Base-by-base conservation (phyloP, 1,139 yeast species). In the Candida anutae region DNA sequence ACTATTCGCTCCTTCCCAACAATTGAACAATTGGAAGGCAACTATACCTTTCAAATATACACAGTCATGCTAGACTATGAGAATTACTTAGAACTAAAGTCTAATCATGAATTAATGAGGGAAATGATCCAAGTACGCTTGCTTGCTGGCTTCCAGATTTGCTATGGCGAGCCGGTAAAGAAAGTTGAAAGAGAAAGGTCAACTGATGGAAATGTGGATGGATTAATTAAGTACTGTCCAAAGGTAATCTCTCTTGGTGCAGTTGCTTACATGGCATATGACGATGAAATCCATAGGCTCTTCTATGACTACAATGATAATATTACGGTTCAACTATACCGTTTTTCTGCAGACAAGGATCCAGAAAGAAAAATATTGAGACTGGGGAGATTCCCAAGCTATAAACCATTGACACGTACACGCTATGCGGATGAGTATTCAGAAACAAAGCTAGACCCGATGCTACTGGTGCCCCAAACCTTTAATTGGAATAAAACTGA, bases 401-500 rank as follows among this genome's bases (percentile, higher is more conserved):
- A 74, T 40, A 50, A 51, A 10, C 81, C 82, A 3, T 61, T 74
- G 38, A 76, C 88, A 5, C 71, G 88, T 47, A 84, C 97, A 0
- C 62, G 93, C 34, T 84, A 83, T 48, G 88, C 85, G 19, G 75
- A 69, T 25, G 68, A 62, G 11, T 87, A 79, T 45, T 56, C 72
- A n/a, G 63, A 70, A 2, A 69, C 84, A 1, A 62, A 60, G 32
- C 67, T 79, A 6, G 77, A 76, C 38, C 72, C 77, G 4, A 58
- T 73, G 13, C 69, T 70, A 30, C 63, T 62, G 4, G 61, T 62
- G 25, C 69, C 82, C 2, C 56, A 72, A 24, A 62, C 65, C 12
- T 72, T 76, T 37, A 87, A 88, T 38, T 93, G 98, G 98, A 88
- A 88, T 43, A 81, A 79, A 37, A 66, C 87, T 36, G 99, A 93